These are phyloP conservation scores for Corynascus novoguineensis DNA, from an alignment of 495 filamentous ascomycete genomes.

Conservation along the genomic window DNA sequence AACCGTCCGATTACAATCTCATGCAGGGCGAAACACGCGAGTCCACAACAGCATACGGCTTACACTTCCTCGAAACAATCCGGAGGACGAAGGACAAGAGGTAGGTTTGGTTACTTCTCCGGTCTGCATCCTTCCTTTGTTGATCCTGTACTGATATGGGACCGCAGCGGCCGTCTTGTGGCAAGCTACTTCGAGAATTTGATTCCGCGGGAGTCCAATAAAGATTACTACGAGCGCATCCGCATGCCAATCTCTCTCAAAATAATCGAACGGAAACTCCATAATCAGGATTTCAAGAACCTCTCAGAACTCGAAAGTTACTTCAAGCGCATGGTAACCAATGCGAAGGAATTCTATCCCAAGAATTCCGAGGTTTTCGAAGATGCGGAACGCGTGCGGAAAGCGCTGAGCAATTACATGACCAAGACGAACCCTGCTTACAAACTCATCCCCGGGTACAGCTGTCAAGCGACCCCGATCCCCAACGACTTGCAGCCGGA, in stretches of 20 bases:
- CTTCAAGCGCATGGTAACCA: conserved; percentile 70
- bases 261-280: conserved; percentile 65
- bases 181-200: conserved; percentile 66
- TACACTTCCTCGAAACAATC: conserved; percentile 59
- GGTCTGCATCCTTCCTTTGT: not conserved
- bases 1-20: conserved; percentile 34
- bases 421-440: conserved; percentile 69
- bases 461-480: conserved; percentile 58
- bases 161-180: conserved; percentile 58
- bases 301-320: conserved; percentile 64
- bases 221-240: conserved; percentile 70
- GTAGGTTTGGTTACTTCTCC: conserved; percentile 36
- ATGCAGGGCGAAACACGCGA: conserved; percentile 50
- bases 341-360: conserved; percentile 68
- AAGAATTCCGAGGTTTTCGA: conserved; percentile 59
- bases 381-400: conserved; percentile 70
- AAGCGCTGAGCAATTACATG: conserved; percentile 71
- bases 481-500: conserved; percentile 35
- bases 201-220: conserved; percentile 54
- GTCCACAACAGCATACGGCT: conserved; percentile 61
- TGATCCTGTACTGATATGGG: conserved; percentile 13
- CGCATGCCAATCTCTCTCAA: conserved; percentile 70
- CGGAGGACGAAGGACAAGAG: conserved; percentile 65
- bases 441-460: conserved; percentile 49
- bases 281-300: conserved; percentile 54